Evolutionary conservation across 148 eudicot genomes (phyloP).

Genomic region (Vaccinium vitisidaea): DNA sequence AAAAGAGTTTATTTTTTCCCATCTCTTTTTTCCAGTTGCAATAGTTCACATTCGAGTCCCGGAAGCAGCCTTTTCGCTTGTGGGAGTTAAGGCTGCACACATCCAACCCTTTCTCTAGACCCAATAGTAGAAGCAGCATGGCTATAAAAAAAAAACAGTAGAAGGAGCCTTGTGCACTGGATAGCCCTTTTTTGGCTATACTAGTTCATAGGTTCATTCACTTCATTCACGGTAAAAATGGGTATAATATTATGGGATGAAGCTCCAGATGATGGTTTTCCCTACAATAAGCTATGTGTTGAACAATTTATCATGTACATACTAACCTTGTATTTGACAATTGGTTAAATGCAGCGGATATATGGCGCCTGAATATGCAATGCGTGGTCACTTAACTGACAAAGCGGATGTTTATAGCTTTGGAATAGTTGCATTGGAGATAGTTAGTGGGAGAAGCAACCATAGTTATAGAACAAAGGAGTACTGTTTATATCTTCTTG

Average conservation of each 20-base stretch:
- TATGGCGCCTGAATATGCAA: constrained; percentile 20
- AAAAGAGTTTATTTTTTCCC: no score
- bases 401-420: constrained; percentile 49
- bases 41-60: no score
- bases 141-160: not conserved
- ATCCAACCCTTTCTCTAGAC: no score
- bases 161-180: not conserved
- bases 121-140: no score
- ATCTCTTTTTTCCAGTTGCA: no score
- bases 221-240: no score
- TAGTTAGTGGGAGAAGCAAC: constrained; percentile 39
- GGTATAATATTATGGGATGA: no score
- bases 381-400: constrained; percentile 43
- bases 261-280: no score
- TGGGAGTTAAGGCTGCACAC: no score
- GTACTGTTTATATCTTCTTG: constrained; percentile 31
- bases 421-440: constrained; percentile 39
- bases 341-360: constrained; percentile 37
- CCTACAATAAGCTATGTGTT: not conserved
- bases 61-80: no score
- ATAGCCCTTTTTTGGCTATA: no score
- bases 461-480: not conserved
- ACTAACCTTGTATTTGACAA: not conserved
- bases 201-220: no score
- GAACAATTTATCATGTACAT: not conserved